A percentile compares a stretch with the other conserved stretches of the same genome.
Conservation (phyloP, 192 early-diverging fungal species). For the Podila minutissima region DNA sequence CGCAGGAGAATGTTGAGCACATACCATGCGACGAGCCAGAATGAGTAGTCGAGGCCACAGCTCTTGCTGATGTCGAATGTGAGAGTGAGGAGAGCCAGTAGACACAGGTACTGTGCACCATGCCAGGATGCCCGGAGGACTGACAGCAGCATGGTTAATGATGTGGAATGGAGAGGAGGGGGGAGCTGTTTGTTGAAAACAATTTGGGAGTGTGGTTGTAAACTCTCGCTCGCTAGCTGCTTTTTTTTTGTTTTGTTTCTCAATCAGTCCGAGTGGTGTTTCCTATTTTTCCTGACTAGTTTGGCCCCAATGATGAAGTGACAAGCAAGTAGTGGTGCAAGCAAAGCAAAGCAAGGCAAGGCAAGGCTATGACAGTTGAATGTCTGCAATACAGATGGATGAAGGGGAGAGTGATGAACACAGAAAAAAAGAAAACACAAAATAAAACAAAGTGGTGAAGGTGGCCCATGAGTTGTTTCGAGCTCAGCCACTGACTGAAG, state of each 20-base stretch:
- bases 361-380: neutral
- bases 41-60: slow-evolving; percentile 41
- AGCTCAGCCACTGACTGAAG: no score
- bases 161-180: neutral
- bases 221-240: neutral
- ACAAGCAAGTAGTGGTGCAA: neutral
- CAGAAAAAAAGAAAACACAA: no score
- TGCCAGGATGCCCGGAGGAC: slow-evolving; percentile 32
- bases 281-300: no score
- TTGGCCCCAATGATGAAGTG: no score
- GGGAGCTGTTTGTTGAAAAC: neutral
- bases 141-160: slow-evolving; percentile 25
- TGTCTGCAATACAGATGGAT: neutral
- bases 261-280: no score
- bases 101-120: slow-evolving; percentile 34
- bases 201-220: neutral
- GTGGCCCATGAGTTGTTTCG: no score
- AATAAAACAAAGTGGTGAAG: no score
- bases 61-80: slow-evolving; percentile 38
- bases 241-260: neutral
- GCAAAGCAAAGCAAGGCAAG: neutral
- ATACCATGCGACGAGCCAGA: slow-evolving; percentile 49
- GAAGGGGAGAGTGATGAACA: neutral
- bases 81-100: slow-evolving; percentile 40
- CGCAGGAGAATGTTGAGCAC: slow-evolving; percentile 14